phyloP scores from a whole-genome alignment of 306 rosid genomes.

The Pueraria montana region DNA sequence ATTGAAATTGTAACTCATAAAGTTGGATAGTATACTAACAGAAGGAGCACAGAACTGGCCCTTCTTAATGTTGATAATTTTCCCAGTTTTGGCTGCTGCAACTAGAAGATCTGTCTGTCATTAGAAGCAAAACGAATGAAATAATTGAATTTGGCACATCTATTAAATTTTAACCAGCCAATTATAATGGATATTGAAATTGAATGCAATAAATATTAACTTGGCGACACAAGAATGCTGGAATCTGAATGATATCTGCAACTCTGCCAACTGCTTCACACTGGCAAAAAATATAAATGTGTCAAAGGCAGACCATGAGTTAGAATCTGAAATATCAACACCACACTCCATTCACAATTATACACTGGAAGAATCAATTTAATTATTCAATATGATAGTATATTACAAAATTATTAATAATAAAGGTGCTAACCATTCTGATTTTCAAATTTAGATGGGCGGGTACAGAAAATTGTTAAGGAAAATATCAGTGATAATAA shows the following conservation, averaged over 20 bases:
- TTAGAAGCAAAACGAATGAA: conserved; percentile 51
- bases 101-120: conserved; percentile 98
- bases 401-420: conserved; percentile 10
- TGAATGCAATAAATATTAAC: conserved; percentile 50
- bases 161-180: conserved; percentile 5
- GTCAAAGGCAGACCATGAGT: conserved; percentile 31
- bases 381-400: conserved; percentile 23
- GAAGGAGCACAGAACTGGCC: conserved; percentile 99
- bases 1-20: conserved; percentile 35
- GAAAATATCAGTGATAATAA: conserved; percentile 7
- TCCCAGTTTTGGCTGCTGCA: conserved; percentile 97
- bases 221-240: conserved; percentile 97
- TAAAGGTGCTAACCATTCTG: conserved; percentile 12
- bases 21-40: conserved; percentile 63
- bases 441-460: conserved; percentile 14
- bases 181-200: conserved; percentile 17
- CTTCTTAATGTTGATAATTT: conserved; percentile 87
- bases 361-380: conserved; percentile 17
- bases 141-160: conserved; percentile 35
- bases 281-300: conserved; percentile 56
- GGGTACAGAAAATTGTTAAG: conserved; percentile 27
- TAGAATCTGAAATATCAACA: conserved; percentile 30
- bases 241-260: conserved; percentile 96
- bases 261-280: conserved; percentile 95
- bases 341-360: background rate